Conservation (phyloP, 108 stramenopile species). For the Cyclotella atomus region DNA sequence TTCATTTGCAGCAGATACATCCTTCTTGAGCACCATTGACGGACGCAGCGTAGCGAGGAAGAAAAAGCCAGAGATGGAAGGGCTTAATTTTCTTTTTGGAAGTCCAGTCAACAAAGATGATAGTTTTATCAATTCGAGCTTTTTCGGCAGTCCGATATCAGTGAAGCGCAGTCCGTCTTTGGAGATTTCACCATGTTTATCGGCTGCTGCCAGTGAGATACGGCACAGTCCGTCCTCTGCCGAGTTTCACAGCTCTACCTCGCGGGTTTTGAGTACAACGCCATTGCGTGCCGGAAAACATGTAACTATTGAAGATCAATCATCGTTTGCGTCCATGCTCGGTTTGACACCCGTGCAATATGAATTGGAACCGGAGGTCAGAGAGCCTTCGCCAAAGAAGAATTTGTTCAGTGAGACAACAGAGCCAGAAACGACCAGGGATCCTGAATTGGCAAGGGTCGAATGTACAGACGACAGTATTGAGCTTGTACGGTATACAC, state of each 20-base stretch:
- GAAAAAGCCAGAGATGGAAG: not conserved
- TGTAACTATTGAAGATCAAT: not conserved
- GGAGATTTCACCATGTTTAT: constrained; percentile 3
- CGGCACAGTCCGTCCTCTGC: not conserved
- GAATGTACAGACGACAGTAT: not conserved
- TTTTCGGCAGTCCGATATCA: constrained; percentile 3
- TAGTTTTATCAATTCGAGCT: constrained; percentile 6
- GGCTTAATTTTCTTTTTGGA: constrained; percentile 14
- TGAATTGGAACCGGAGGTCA: not conserved
- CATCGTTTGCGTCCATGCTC: constrained; percentile 2
- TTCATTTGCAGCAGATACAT: constrained; percentile 41
- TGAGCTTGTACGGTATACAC: constrained; percentile 4
- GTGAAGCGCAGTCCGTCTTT: too few species aligned
- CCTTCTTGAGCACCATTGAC: constrained; percentile 17
- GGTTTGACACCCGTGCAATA: constrained; percentile 13
- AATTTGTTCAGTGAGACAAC: constrained; percentile 19
- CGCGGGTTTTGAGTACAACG: not conserved
- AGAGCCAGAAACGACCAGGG: too few species aligned
- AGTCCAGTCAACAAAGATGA: constrained; percentile 19
- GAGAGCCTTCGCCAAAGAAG: not conserved
- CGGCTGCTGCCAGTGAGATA: not conserved
- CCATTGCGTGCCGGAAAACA: constrained; percentile 6
- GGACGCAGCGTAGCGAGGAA: not conserved
- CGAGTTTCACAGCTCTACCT: not conserved
- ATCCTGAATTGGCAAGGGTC: not conserved